A percentile compares a stretch with the other conserved stretches of the same genome.
Conservation (phyloP, 139 green algal genomes). For the Tetradesmus lagerheimii region DNA sequence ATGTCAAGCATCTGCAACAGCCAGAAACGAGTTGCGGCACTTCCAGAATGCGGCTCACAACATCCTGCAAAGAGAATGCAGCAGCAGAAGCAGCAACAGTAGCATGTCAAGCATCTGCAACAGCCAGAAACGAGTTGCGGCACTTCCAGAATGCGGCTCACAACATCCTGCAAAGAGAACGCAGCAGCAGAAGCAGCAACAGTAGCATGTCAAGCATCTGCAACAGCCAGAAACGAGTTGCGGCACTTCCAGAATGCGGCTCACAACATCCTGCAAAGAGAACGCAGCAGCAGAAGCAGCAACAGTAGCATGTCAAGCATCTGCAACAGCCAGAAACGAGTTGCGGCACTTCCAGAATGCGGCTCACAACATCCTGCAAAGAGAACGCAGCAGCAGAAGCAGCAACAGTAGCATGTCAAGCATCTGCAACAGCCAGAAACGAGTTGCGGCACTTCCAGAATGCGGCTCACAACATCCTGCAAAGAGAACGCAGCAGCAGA, state of each 20-base stretch:
- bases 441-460: constrained; percentile 74
- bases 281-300: not conserved
- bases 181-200: not conserved
- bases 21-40: constrained; percentile 47
- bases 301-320: not conserved
- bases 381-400: not conserved
- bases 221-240: not conserved
- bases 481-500: not conserved
- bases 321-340: not conserved
- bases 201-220: not conserved
- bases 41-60: constrained; percentile 72
- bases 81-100: not conserved
- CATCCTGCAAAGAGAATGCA: constrained; percentile 60
- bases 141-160: constrained; percentile 73
- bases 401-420: not conserved
- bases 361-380: constrained; percentile 71
- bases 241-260: constrained; percentile 76
- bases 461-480: constrained; percentile 73
- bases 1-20: not conserved
- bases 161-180: constrained; percentile 66
- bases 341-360: constrained; percentile 76
- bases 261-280: constrained; percentile 69
- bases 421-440: not conserved
- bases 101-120: not conserved
- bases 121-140: constrained; percentile 50